A percentile compares a stretch with the other conserved stretches of the same genome.
These are phyloP conservation scores for Solanum etuberosum DNA, from an alignment of 257 asterid species.

Conservation along the genomic window DNA sequence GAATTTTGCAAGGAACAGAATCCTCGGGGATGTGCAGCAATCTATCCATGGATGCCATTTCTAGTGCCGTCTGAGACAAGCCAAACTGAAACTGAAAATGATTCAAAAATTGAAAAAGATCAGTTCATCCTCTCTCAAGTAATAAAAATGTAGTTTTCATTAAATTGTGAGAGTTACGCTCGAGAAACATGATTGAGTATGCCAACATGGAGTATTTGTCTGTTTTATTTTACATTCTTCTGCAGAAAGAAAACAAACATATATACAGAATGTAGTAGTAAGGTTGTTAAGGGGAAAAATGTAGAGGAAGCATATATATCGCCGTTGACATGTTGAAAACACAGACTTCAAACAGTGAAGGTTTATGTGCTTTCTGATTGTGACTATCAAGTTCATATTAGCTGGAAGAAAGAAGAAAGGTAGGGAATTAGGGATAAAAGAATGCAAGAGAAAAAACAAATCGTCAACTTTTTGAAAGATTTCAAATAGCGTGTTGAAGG, in stretches of 20 bases:
- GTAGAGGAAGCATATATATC: not conserved
- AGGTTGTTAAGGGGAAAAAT: not conserved
- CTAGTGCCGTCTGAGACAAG: conserved; percentile 47
- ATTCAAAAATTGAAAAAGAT: not conserved
- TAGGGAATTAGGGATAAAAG: not conserved
- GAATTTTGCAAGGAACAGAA: conserved; percentile 80
- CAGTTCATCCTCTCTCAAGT: not conserved
- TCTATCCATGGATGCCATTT: conserved; percentile 62
- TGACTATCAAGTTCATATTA: not conserved
- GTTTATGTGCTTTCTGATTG: not conserved
- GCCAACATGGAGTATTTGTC: not conserved
- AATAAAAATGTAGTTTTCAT: not conserved
- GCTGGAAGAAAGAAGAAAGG: not conserved
- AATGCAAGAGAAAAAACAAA: not conserved
- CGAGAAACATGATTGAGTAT: not conserved
- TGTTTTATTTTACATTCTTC: not conserved
- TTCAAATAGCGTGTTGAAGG: not conserved
- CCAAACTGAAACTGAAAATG: conserved; percentile 58
- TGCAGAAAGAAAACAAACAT: not conserved
- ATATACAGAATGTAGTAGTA: not conserved
- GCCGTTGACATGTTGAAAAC: not conserved
- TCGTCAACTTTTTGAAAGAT: not conserved
- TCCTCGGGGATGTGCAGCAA: conserved; percentile 63
- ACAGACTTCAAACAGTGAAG: not conserved
- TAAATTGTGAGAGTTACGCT: not conserved